A percentile compares a stretch with the other conserved stretches of the same genome.
phyloP scores from a whole-genome alignment of 2,329 filamentous ascomycete species.

The Trichoderma sp. region DNA sequence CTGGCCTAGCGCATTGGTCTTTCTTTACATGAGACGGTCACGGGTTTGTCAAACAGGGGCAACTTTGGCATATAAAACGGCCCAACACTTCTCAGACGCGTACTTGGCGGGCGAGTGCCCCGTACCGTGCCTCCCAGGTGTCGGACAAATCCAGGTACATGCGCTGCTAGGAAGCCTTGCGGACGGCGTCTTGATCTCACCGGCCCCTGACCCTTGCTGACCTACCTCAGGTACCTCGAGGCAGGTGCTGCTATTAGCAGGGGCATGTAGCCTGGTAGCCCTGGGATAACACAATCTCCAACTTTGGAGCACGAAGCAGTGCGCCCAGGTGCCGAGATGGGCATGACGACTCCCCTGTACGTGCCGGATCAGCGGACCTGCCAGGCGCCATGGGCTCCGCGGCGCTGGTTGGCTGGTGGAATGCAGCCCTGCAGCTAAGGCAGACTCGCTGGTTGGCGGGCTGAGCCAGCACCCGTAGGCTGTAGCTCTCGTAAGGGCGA shows the following conservation, averaged over 20 bases:
- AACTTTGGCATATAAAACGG: neutral
- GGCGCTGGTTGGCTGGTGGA: constrained; percentile 8
- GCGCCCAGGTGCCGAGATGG: constrained; percentile 16
- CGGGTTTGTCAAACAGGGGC: neutral
- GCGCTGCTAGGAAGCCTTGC: neutral
- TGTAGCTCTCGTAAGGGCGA: neutral
- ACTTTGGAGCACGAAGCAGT: neutral
- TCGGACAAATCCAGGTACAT: neutral
- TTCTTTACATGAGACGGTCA: neutral
- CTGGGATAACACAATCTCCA: neutral
- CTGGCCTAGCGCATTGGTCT: neutral
- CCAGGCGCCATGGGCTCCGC: neutral
- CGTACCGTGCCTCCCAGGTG: neutral
- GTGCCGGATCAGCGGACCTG: constrained; percentile 15
- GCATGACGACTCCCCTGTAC: neutral
- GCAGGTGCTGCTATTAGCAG: neutral
- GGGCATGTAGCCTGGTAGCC: neutral
- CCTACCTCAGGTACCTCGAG: neutral
- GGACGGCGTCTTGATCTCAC: neutral
- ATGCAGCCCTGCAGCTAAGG: constrained; percentile 18
- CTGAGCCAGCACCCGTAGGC: neutral
- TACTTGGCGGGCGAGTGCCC: neutral
- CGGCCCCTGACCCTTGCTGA: neutral
- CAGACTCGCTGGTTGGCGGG: constrained; percentile 10
- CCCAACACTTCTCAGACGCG: constrained; percentile 2